phyloP scores from a whole-genome alignment of 768 basidiomycete species.

The Suillus placidus region DNA sequence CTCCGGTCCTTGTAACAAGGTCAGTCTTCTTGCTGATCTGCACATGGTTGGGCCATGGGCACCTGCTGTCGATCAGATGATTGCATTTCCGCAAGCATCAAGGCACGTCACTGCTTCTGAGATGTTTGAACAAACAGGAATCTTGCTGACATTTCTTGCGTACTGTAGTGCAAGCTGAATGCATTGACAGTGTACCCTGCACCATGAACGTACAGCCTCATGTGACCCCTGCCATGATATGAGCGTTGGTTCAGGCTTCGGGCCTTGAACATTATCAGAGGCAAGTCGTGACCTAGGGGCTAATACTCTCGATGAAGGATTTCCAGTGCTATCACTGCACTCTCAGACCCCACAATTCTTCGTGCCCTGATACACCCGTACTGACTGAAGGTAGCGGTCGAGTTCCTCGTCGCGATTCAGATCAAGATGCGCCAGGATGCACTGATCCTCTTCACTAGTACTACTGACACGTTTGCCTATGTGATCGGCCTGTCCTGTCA shows the following conservation, averaged over 20 bases:
- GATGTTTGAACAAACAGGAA: neutral
- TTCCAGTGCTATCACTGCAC: neutral
- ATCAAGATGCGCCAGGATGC: neutral
- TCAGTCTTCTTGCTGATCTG: constrained; percentile 1
- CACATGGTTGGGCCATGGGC: neutral
- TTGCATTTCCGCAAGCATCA: neutral
- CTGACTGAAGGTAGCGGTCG: neutral
- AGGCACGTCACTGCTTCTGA: neutral
- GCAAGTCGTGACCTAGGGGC: neutral
- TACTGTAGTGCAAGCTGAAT: neutral
- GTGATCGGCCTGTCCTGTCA: neutral
- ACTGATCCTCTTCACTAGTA: neutral
- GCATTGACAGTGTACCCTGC: neutral
- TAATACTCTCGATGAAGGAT: neutral
- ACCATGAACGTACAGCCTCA: neutral
- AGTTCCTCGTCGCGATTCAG: neutral
- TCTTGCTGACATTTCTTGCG: neutral
- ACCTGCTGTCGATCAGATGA: neutral
- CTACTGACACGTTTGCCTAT: neutral
- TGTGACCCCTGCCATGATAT: neutral
- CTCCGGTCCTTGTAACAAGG: neutral
- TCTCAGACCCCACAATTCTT: neutral
- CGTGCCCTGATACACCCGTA: neutral
- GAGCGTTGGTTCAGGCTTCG: neutral
- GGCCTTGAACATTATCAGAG: neutral